phyloP scores from a whole-genome alignment of 2,329 filamentous ascomycete genomes.

The Gaeumannomyces tritici region DNA sequence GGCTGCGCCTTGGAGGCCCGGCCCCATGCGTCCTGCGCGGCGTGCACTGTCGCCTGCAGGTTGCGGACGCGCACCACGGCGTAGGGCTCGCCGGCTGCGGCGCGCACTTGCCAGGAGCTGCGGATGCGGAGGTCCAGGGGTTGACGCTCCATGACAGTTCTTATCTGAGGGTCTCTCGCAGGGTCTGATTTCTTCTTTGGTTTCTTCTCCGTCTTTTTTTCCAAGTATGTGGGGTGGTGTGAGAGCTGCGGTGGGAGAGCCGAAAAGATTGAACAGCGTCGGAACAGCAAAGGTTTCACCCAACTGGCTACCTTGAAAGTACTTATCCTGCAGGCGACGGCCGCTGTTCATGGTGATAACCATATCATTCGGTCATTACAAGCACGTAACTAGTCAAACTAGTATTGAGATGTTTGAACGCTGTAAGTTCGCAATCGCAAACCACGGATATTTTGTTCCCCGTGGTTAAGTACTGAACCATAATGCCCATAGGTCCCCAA shows the following conservation, averaged over 20 bases:
- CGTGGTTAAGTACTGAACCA: too few species aligned
- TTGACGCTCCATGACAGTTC: not conserved
- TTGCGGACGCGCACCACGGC: slow-evolving; percentile 52
- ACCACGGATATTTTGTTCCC: too few species aligned
- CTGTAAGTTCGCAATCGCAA: too few species aligned
- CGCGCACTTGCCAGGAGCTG: slow-evolving; percentile 26
- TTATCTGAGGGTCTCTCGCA: not conserved
- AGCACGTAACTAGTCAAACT: not conserved
- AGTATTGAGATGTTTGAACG: too few species aligned
- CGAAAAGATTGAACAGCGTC: too few species aligned
- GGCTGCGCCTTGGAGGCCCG: slow-evolving; percentile 50
- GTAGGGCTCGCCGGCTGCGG: slow-evolving; percentile 31
- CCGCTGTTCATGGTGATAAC: not conserved
- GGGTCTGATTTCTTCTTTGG: not conserved
- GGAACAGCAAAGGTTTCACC: too few species aligned
- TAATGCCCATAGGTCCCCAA: too few species aligned
- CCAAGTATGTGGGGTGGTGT: too few species aligned
- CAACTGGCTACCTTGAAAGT: too few species aligned
- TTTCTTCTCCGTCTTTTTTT: not conserved
- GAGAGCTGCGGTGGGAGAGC: too few species aligned
- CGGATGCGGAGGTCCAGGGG: slow-evolving; percentile 12
- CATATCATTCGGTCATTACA: not conserved
- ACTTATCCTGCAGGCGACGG: not conserved
- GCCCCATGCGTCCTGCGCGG: slow-evolving; percentile 61
- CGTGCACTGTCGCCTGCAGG: slow-evolving; percentile 45